Evolutionary conservation across 163 green algal species (phyloP).

Genomic region (Chlamydomonas reinhardtii): DNA sequence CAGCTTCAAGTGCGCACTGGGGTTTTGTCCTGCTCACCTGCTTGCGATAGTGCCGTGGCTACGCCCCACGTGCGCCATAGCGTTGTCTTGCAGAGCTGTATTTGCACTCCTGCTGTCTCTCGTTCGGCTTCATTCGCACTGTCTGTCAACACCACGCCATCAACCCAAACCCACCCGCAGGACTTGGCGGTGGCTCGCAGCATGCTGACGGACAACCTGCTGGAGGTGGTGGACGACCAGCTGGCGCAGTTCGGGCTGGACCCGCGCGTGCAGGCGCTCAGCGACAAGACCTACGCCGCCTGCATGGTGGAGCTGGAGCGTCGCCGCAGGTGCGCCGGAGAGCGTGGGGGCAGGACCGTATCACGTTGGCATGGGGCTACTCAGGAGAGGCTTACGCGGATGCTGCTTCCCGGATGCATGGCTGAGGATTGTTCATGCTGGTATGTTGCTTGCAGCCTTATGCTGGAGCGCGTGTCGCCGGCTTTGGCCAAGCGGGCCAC

Average conservation of each 20-base stretch:
- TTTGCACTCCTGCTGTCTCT: too few species aligned
- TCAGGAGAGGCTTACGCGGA: too few species aligned
- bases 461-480: slow-evolving; percentile 6
- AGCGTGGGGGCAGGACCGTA: too few species aligned
- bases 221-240: slow-evolving; percentile 37
- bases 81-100: too few species aligned
- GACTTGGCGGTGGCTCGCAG: slow-evolving; percentile 33
- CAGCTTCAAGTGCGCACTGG: slow-evolving; percentile 20
- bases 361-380: too few species aligned
- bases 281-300: slow-evolving; percentile 42
- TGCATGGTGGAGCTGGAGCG: slow-evolving; percentile 29
- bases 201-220: slow-evolving; percentile 31
- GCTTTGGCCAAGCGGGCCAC: slow-evolving; percentile 29
- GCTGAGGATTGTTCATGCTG: too few species aligned
- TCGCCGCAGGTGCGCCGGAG: slow-evolving; percentile 11
- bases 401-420: too few species aligned
- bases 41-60: too few species aligned
- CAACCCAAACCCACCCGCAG: neutral
- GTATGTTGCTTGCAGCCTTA: neutral
- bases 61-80: too few species aligned
- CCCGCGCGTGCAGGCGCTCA: neutral
- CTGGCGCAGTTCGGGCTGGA: slow-evolving; percentile 38
- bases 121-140: too few species aligned
- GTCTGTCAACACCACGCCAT: neutral
- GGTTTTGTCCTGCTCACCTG: too few species aligned